Percentiles rank a stretch among this genome's conserved stretches.
Evolutionary conservation across 176 grass and related monocot genomes (phyloP).

Genomic region (Alloteropsis semialata): DNA sequence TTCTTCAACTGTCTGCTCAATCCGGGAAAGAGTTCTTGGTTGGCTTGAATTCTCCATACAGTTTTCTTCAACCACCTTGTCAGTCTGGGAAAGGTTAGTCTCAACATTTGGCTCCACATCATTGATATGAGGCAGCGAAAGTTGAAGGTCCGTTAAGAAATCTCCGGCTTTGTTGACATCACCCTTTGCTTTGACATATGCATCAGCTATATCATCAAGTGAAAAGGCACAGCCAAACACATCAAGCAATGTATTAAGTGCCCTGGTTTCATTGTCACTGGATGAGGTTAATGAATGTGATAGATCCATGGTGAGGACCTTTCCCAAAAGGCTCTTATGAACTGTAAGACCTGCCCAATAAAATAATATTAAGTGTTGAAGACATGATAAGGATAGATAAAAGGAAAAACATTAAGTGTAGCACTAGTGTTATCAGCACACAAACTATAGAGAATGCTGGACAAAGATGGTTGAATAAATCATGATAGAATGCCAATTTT

Average conservation of each 20-base stretch:
- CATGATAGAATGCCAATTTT: neutral
- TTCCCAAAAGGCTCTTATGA: neutral
- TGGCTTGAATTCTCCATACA: conserved; percentile 8
- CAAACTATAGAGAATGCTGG: neutral
- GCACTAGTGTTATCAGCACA: neutral
- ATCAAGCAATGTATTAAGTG: conserved; percentile 72
- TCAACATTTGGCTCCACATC: conserved; percentile 33
- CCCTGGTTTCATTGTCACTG: conserved; percentile 51
- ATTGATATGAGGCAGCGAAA: conserved; percentile 31
- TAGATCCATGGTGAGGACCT: conserved; percentile 45
- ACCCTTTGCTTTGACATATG: conserved; percentile 66
- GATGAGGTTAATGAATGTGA: conserved; percentile 31
- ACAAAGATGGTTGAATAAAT: neutral
- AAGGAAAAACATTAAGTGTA: neutral
- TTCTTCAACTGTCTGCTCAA: conserved; percentile 29
- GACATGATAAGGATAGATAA: neutral
- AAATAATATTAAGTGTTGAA: conserved; percentile 13
- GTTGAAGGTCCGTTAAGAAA: conserved; percentile 62
- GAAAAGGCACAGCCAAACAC: conserved; percentile 66
- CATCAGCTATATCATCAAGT: conserved; percentile 80
- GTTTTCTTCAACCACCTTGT: conserved; percentile 30
- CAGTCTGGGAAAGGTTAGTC: conserved; percentile 27
- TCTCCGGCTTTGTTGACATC: conserved; percentile 72
- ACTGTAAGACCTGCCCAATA: conserved; percentile 22
- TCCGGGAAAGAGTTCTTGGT: neutral